A percentile compares a stretch with the other conserved stretches of the same genome.
phyloP scores from a whole-genome alignment of 257 asterid genomes.

The Lycium barbarum region DNA sequence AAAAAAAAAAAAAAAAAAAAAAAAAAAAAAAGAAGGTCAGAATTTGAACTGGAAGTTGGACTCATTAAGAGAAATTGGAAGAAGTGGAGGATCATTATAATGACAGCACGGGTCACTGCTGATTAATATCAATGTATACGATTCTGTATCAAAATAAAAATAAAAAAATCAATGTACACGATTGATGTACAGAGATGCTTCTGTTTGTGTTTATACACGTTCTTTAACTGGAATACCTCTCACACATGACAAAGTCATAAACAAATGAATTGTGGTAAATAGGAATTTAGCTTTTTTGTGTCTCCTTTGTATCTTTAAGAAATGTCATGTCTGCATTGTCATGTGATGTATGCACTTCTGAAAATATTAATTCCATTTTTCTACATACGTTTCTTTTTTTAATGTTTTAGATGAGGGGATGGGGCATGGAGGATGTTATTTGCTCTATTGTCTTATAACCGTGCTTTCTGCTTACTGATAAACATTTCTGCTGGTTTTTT shows the following conservation, averaged over 20 bases:
- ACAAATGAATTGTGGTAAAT: neutral
- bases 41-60: neutral
- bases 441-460: neutral
- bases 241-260: neutral
- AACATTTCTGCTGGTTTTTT: slow-evolving; percentile 5
- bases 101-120: neutral
- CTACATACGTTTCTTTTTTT: neutral
- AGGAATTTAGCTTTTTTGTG: neutral
- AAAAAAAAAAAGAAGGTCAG: no score
- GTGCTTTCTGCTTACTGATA: slow-evolving; percentile 4
- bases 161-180: neutral
- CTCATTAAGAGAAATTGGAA: neutral
- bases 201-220: slow-evolving; percentile 8
- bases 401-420: slow-evolving; percentile 11
- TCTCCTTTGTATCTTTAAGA: neutral
- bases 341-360: neutral
- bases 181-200: neutral
- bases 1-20: no score
- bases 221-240: neutral
- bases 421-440: neutral
- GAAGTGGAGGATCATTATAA: slow-evolving; percentile 1
- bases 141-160: no score
- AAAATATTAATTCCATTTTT: neutral
- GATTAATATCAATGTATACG: no score
- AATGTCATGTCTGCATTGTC: neutral